Base-by-base conservation (phyloP, 441 rosid genomes). In the Gossypium trilobum region DNA sequence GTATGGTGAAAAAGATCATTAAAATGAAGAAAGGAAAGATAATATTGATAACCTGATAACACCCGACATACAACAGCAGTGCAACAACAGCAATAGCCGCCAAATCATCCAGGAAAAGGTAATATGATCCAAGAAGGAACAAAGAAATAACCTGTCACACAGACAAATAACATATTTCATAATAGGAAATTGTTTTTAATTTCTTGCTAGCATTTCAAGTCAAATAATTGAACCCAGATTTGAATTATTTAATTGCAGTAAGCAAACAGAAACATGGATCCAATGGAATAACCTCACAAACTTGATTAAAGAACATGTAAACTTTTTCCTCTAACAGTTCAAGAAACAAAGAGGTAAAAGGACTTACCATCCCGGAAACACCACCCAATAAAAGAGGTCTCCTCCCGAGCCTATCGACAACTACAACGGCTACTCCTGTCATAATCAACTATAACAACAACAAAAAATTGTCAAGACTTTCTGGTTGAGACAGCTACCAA, bases 81-180 rank as follows among this genome's bases (percentile, higher is more conserved):
- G 93, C 93, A 74, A 57, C 87, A 42, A 95, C 98, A 63, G 98
- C 96, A 59, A 89, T 72, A 67, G 76, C 78, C 1, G 99, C 85
- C 65, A 75, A 84, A 78, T 78, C 63, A 60, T 83, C 87, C 79
- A 91, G 87, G 85, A 87, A 87, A 65, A 88, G 82, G 81, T 95
- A 95, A 80, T 92, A 95, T 13, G 99, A 95, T 14, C 98, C 99
- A 77, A 95, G 82, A 71, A 95, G 98, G 82, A 92, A 83, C 74
- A 91, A 81, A 23, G 99, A 88, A 71, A 91, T 27, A 69, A 86
- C 89, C 99, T 92, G 85, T 82, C 71, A 57, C 46, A 59, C 20
- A 63, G 75, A 75, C 44, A 66, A 59, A 60, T 14, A 58, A 67
- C 55, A 42, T 33, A 70, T 67, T 46, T 68, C 48, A 74, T 58